Conservation (phyloP, 129 eudicot genomes). For the Ambrosia trifida region DNA sequence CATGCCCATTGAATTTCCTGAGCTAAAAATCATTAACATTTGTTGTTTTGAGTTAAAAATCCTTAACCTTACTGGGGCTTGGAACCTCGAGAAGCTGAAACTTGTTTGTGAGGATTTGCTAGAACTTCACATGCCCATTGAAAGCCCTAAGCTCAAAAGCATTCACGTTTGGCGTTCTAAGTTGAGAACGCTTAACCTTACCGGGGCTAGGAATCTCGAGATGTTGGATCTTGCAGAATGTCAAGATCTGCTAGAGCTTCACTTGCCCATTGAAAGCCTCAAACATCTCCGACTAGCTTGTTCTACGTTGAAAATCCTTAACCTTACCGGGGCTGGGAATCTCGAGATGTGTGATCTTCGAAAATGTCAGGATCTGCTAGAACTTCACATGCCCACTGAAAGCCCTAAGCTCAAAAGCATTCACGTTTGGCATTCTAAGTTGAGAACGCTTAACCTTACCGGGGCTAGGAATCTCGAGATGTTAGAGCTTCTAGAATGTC, state of each 20-base stretch:
- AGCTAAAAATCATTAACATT: not conserved
- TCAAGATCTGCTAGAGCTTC: not conserved
- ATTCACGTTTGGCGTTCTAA: not conserved
- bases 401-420: not conserved
- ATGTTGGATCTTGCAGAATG: not conserved
- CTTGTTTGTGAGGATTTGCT: too few relatives aligned
- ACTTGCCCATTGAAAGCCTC: not conserved
- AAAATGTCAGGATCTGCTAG: not conserved
- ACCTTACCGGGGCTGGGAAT: not conserved
- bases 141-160: not conserved
- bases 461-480: not conserved
- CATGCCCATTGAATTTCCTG: not conserved
- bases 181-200: conserved; percentile 11
- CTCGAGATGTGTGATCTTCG: not conserved
- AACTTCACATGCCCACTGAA: not conserved
- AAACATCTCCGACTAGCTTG: not conserved
- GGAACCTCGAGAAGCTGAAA: not conserved
- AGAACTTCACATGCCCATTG: not conserved
- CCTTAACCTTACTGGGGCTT: not conserved
- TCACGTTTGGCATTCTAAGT: not conserved
- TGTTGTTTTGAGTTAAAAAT: not conserved
- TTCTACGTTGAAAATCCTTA: conserved; percentile 7
- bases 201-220: not conserved
- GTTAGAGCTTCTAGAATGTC: not conserved
- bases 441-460: not conserved